These are phyloP conservation scores for Aechmea fasciata DNA, from an alignment of 176 grass and related monocot genomes.

Conservation along the genomic window DNA sequence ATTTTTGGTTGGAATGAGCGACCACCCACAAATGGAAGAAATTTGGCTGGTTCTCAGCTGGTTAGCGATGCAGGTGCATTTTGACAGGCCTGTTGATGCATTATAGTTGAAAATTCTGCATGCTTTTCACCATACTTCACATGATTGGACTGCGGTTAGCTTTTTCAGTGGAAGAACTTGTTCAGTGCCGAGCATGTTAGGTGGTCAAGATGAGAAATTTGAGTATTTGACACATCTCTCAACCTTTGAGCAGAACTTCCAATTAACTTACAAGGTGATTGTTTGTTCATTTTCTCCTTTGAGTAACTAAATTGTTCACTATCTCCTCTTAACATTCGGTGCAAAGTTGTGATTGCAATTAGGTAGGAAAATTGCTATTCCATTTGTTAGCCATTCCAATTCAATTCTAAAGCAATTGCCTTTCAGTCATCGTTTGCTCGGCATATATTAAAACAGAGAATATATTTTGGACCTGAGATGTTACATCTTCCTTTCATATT, in stretches of 20 bases:
- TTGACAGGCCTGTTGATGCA: not conserved
- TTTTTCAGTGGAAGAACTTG: not conserved
- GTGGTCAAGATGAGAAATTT: too few relatives aligned
- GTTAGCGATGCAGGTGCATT: conserved; percentile 30
- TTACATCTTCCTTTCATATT: not conserved
- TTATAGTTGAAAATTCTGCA: too few relatives aligned
- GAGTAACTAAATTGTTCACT: too few relatives aligned
- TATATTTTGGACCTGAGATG: not conserved
- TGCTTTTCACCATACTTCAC: too few relatives aligned
- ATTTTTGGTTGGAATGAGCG: conserved; percentile 33
- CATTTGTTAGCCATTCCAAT: too few relatives aligned
- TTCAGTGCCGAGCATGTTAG: not conserved
- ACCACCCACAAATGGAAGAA: conserved; percentile 22
- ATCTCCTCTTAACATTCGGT: too few relatives aligned
- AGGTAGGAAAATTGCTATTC: too few relatives aligned
- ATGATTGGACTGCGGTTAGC: not conserved
- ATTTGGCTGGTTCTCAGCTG: conserved; percentile 15
- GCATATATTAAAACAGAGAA: not conserved
- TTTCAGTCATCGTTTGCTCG: not conserved
- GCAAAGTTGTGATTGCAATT: too few relatives aligned
- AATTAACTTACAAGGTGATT: too few relatives aligned
- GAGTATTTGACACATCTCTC: too few relatives aligned
- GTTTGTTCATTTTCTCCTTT: too few relatives aligned
- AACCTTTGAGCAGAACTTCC: too few relatives aligned
- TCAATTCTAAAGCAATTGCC: not conserved